Evolutionary conservation across 208 protist species (phyloP).

Genomic region (Leishmania aethiopica): DNA sequence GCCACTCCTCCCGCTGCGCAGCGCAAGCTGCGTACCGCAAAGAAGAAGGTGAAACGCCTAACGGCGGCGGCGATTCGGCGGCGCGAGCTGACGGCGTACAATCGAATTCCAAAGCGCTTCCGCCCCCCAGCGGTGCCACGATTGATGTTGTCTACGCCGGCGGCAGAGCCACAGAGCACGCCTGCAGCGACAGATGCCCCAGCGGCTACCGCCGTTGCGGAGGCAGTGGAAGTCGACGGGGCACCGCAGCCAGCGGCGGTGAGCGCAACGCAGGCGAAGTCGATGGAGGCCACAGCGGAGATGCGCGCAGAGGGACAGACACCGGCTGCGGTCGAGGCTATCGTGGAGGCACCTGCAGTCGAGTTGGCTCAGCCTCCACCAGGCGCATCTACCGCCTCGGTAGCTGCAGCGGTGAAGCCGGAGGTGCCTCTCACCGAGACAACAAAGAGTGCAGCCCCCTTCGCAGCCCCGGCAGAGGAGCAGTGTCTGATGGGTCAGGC

Average conservation of each 20-base stretch:
- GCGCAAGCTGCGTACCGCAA: conserved; percentile 5
- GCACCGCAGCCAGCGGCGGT: neutral
- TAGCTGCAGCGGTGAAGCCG: neutral
- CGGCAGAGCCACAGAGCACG: neutral
- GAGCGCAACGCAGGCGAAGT: neutral
- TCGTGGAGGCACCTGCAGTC: conserved; percentile 3
- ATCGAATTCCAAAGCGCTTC: conserved; percentile 30
- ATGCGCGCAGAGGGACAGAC: neutral
- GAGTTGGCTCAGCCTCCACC: conserved; percentile 1
- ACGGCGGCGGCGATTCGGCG: conserved; percentile 24
- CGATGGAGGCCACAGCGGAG: neutral
- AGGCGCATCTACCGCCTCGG: neutral
- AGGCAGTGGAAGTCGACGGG: neutral
- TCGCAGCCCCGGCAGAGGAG: neutral
- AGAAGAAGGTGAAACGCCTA: conserved; percentile 16
- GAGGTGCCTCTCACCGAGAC: neutral
- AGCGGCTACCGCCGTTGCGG: neutral
- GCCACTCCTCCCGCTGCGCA: neutral
- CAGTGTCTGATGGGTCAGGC: neutral
- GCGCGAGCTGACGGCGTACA: conserved; percentile 28
- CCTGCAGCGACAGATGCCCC: neutral
- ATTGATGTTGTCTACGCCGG: conserved; percentile 1
- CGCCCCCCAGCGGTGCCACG: conserved; percentile 7
- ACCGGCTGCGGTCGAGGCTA: neutral
- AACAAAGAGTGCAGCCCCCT: neutral